Percentiles rank a stretch among this genome's conserved stretches.
These are phyloP conservation scores for Phlyctochytrium planicorne DNA, from an alignment of 192 early-diverging fungal genomes.

Conservation along the genomic window DNA sequence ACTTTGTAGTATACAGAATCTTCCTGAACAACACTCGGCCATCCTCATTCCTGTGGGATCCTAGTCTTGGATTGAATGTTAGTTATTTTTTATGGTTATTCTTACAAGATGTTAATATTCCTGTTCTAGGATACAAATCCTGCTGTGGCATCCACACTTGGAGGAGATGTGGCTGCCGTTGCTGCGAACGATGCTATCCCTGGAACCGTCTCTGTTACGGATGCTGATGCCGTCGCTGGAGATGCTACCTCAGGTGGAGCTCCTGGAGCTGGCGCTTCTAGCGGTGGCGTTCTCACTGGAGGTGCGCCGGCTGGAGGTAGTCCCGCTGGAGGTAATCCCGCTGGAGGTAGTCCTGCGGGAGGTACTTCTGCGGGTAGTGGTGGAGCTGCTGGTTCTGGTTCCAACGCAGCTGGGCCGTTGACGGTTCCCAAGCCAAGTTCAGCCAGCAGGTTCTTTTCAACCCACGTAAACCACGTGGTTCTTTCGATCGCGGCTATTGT, in stretches of 20 bases:
- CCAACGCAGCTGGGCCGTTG: too few species aligned
- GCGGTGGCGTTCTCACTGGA: not conserved
- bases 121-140: not conserved
- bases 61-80: not conserved
- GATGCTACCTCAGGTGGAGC: not conserved
- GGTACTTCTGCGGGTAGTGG: too few species aligned
- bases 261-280: not conserved
- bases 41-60: not conserved
- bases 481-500: too few species aligned
- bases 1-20: not conserved
- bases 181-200: not conserved
- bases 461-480: too few species aligned
- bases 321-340: too few species aligned
- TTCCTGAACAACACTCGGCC: not conserved
- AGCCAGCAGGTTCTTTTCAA: too few species aligned
- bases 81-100: not conserved
- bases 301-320: not conserved
- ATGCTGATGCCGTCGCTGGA: not conserved
- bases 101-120: not conserved
- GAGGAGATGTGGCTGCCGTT: not conserved
- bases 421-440: too few species aligned
- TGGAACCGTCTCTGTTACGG: not conserved
- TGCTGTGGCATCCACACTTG: not conserved
- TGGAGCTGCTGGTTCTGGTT: too few species aligned
- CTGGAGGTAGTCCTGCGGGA: too few species aligned